phyloP scores from a whole-genome alignment of 2,329 filamentous ascomycete genomes.

The Fusarium nematophilum region DNA sequence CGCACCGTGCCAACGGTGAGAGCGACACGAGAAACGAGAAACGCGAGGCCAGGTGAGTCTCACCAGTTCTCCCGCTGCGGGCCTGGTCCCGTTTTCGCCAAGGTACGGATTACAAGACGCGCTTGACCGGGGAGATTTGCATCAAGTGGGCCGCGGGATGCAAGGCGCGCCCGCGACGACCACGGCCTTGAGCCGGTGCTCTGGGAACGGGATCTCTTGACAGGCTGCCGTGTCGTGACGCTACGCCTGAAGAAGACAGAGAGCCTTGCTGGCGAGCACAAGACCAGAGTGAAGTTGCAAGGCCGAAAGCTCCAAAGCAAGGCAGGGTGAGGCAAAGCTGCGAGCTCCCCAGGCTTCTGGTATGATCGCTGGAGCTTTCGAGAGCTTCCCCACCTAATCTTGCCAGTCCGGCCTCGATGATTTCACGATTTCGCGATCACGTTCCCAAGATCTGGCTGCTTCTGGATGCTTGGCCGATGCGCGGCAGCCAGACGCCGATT shows the following conservation, averaged over 20 bases:
- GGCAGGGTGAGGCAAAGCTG: slow-evolving; percentile 17
- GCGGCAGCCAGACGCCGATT: slow-evolving; percentile 12
- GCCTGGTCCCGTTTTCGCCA: slow-evolving; percentile 32
- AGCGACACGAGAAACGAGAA: slow-evolving; percentile 17
- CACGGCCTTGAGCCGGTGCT: slow-evolving; percentile 43
- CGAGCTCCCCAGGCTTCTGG: too few species aligned
- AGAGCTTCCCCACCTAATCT: slow-evolving; percentile 30
- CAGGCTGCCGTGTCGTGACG: slow-evolving; percentile 40
- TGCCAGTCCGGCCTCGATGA: slow-evolving; percentile 24
- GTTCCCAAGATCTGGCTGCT: slow-evolving; percentile 29
- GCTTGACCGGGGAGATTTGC: slow-evolving; percentile 39
- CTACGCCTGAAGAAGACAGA: slow-evolving; percentile 38
- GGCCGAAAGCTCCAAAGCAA: slow-evolving; percentile 12
- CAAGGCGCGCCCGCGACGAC: slow-evolving; percentile 36
- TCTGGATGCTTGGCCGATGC: slow-evolving; percentile 16
- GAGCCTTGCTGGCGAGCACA: slow-evolving; percentile 19
- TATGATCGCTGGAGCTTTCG: slow-evolving; percentile 18
- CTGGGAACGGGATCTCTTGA: slow-evolving; percentile 48
- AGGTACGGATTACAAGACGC: slow-evolving; percentile 10
- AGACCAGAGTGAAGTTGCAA: slow-evolving; percentile 1
- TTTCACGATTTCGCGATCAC: slow-evolving; percentile 33
- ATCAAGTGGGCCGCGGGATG: slow-evolving; percentile 42
- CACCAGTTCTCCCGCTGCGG: slow-evolving; percentile 36
- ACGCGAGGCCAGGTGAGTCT: slow-evolving; percentile 33
- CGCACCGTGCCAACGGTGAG: slow-evolving; percentile 42